phyloP scores from a whole-genome alignment of 495 filamentous ascomycete species.

The Hamigera avellanea region DNA sequence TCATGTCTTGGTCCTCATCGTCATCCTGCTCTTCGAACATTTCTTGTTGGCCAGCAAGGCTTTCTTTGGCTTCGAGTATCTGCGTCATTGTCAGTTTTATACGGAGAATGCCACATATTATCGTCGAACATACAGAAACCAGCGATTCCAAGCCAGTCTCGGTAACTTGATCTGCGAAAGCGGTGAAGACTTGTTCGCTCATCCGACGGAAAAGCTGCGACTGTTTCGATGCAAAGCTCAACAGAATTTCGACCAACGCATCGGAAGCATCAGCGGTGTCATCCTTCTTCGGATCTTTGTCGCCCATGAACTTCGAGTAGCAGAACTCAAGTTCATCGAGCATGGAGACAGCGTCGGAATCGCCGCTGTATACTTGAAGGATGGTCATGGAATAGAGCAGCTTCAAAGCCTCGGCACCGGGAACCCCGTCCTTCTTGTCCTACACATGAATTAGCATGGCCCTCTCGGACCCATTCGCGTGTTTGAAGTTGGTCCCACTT shows the following conservation, averaged over 20 bases:
- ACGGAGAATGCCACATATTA: neutral
- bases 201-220: constrained; percentile 78
- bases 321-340: constrained; percentile 63
- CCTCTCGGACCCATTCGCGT: no score
- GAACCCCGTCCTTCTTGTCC: constrained; percentile 27
- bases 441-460: constrained; percentile 1
- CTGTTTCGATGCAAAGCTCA: constrained; percentile 78
- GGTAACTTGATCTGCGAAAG: constrained; percentile 61
- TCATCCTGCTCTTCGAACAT: constrained; percentile 73
- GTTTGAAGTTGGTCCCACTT: no score
- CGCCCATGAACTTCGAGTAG: constrained; percentile 49
- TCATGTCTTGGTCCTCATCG: constrained; percentile 35
- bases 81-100: constrained; percentile 14
- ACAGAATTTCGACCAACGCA: constrained; percentile 73
- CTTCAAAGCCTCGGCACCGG: constrained; percentile 48
- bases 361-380: constrained; percentile 79
- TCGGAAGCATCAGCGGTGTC: constrained; percentile 53
- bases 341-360: constrained; percentile 67
- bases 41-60: constrained; percentile 66
- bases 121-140: constrained; percentile 32
- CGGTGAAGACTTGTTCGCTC: constrained; percentile 74
- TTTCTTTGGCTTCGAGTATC: constrained; percentile 70
- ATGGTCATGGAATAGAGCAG: constrained; percentile 79
- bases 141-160: constrained; percentile 62
- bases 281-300: constrained; percentile 32